A percentile compares a stretch with the other conserved stretches of the same genome.
Conservation (phyloP, 2,329 filamentous ascomycete species). For the Xylariaceae sp. region DNA sequence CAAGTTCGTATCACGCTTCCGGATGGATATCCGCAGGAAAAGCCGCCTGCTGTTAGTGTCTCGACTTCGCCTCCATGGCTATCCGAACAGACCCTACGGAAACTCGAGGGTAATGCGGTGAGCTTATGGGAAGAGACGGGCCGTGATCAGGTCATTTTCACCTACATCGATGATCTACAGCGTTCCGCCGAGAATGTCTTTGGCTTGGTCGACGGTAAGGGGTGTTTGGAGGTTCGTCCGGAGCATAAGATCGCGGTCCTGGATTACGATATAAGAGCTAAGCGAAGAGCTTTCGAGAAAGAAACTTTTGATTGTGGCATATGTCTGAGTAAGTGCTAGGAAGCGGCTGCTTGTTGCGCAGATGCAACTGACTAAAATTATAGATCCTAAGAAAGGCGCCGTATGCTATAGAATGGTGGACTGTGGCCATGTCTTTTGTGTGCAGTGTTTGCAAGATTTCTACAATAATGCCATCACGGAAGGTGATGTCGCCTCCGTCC, state of each 20-base stretch:
- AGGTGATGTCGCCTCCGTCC: constrained; percentile 77
- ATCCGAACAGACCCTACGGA: constrained; percentile 47
- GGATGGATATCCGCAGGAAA: constrained; percentile 57
- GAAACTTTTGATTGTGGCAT: constrained; percentile 88
- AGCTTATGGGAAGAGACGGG: constrained; percentile 66
- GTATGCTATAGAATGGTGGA: constrained; percentile 79
- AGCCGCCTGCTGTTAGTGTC: constrained; percentile 54
- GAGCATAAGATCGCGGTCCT: constrained; percentile 71
- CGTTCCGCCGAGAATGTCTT: constrained; percentile 63
- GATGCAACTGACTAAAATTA: constrained; percentile 22
- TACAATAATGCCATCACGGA: constrained; percentile 87
- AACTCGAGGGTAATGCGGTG: constrained; percentile 53
- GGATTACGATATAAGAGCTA: constrained; percentile 76
- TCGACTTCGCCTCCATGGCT: constrained; percentile 63
- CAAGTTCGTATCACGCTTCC: constrained; percentile 58
- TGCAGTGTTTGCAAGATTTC: constrained; percentile 83
- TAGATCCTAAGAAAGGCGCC: constrained; percentile 85
- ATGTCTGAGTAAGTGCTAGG: constrained; percentile 63
- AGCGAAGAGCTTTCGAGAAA: constrained; percentile 74
- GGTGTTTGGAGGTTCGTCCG: constrained; percentile 54
- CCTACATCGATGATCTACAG: constrained; percentile 66
- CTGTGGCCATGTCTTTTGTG: constrained; percentile 91
- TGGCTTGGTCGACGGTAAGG: constrained; percentile 53
- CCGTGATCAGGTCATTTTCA: constrained; percentile 60
- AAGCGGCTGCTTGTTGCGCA: neutral